Conservation (phyloP, 306 rosid genomes). For the Inga leiocalycina region DNA sequence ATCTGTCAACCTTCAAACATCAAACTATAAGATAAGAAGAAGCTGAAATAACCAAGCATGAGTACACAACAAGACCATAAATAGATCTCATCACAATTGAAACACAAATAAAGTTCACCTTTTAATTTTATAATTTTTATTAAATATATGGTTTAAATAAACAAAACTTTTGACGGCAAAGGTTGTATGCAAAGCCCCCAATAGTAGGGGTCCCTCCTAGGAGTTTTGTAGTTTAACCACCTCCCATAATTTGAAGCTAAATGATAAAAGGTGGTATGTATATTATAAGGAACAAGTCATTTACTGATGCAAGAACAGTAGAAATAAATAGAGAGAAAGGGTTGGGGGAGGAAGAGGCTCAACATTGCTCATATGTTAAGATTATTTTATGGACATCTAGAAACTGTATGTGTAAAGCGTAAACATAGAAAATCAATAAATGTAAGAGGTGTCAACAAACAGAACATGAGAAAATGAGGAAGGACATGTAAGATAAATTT, state of each 20-base stretch:
- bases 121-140: conserved; percentile 11
- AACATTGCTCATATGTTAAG: background rate
- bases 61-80: background rate
- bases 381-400: background rate
- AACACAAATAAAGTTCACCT: conserved; percentile 6
- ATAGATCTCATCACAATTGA: background rate
- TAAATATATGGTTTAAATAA: no score
- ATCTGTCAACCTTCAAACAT: no score
- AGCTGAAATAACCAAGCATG: no score
- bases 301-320: background rate
- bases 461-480: conserved; percentile 9
- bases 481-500: conserved; percentile 3
- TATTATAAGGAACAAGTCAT: background rate
- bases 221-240: background rate
- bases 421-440: background rate
- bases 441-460: conserved; percentile 4
- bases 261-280: background rate
- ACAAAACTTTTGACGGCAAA: no score
- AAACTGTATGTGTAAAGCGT: background rate
- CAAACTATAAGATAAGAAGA: no score
- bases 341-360: background rate
- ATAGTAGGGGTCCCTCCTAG: background rate
- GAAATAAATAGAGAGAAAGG: background rate
- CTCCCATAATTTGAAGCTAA: background rate
- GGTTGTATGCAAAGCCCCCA: background rate